Conservation (phyloP, 169 alveolate genomes). For the Blepharisma undulans region DNA sequence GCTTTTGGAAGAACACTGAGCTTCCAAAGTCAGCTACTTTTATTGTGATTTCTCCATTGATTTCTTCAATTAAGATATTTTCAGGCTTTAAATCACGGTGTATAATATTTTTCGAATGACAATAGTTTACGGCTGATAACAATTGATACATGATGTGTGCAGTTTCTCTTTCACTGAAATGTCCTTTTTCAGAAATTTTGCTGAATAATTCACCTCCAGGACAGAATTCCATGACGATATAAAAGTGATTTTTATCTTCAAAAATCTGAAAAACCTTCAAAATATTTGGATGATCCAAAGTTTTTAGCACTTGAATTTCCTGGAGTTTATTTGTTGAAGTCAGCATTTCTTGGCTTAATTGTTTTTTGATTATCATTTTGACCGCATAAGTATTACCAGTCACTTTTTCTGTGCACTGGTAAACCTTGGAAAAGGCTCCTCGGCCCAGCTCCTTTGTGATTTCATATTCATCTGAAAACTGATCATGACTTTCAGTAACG, state of each 20-base stretch:
- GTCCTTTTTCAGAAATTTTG: slow-evolving; percentile 36
- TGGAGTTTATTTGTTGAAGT: slow-evolving; percentile 1
- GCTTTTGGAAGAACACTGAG: neutral
- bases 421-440: slow-evolving; percentile 37
- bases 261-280: slow-evolving; percentile 10
- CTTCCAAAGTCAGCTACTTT: slow-evolving; percentile 42
- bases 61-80: slow-evolving; percentile 38
- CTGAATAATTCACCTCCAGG: slow-evolving; percentile 58
- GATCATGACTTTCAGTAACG: neutral
- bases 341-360: neutral
- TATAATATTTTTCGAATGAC: slow-evolving; percentile 48
- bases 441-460: neutral
- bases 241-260: slow-evolving; percentile 51
- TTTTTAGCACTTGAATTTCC: slow-evolving; percentile 31
- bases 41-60: neutral
- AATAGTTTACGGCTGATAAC: slow-evolving; percentile 48
- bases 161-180: slow-evolving; percentile 42
- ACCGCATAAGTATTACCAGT: slow-evolving; percentile 1
- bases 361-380: slow-evolving; percentile 8
- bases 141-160: slow-evolving; percentile 47
- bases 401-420: neutral
- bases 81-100: slow-evolving; percentile 65
- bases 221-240: slow-evolving; percentile 55
- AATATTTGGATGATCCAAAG: slow-evolving; percentile 35
- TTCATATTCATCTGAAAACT: slow-evolving; percentile 30